Percentiles rank a stretch among this genome's conserved stretches.
Conservation (phyloP, 2,329 filamentous ascomycete species). For the Cercospora sp. region DNA sequence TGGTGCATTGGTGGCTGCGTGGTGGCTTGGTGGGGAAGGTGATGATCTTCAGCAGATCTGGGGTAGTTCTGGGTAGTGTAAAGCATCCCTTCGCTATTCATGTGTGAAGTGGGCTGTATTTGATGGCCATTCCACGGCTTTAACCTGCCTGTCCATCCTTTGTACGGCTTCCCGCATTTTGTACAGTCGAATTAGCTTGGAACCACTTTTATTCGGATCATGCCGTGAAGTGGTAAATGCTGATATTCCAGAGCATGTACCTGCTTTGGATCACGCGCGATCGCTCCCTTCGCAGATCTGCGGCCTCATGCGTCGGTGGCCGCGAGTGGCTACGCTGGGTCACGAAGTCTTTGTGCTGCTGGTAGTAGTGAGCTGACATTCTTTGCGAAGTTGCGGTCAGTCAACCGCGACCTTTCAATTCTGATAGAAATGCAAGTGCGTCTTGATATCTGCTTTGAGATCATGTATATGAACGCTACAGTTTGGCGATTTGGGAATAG, state of each 20-base stretch:
- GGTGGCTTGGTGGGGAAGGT: background rate
- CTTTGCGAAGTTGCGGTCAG: background rate
- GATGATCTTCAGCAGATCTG: background rate
- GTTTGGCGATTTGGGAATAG: background rate
- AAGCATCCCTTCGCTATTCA: background rate
- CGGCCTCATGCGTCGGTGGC: background rate
- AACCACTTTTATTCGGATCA: background rate
- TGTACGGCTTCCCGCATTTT: background rate
- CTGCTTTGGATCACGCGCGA: background rate
- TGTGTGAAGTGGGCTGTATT: background rate
- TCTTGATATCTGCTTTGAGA: background rate
- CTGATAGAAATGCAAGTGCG: background rate
- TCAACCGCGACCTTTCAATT: background rate
- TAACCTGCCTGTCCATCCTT: background rate
- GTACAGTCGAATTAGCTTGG: background rate
- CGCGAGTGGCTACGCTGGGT: background rate
- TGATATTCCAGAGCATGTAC: background rate
- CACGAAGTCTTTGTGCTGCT: background rate
- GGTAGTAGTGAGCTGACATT: background rate
- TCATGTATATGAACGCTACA: background rate
- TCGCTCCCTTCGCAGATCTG: background rate
- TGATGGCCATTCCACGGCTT: background rate
- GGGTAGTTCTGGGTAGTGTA: background rate
- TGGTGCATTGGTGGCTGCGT: background rate
- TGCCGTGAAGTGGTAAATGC: background rate